phyloP scores from a whole-genome alignment of 352 stramenopile genomes.

The Albugo laibachii region DNA sequence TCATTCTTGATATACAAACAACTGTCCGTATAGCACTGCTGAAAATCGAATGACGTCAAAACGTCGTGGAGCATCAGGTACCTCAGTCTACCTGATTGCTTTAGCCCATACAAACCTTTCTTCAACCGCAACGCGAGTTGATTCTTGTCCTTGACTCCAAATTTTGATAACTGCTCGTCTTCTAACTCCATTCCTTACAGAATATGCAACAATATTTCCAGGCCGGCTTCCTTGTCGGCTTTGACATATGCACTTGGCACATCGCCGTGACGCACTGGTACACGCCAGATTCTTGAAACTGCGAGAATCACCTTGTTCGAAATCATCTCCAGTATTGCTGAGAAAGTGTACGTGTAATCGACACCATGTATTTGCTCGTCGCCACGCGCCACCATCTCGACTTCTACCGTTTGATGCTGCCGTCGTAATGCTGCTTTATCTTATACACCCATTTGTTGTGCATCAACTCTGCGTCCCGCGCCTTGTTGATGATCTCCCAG shows the following conservation, averaged over 20 bases:
- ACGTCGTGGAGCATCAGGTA: not conserved
- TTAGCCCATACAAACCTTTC: slow-evolving; percentile 13
- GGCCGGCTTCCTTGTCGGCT: not conserved
- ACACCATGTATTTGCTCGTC: not conserved
- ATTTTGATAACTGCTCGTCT: slow-evolving; percentile 4
- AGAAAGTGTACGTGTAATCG: not conserved
- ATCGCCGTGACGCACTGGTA: not conserved
- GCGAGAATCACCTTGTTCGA: not conserved
- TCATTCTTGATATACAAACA: slow-evolving; percentile 9
- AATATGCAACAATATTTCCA: not conserved
- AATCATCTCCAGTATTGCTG: slow-evolving; percentile 3
- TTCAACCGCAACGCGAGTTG: slow-evolving; percentile 3
- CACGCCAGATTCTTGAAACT: not conserved
- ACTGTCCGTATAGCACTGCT: slow-evolving; percentile 9
- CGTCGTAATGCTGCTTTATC: not conserved
- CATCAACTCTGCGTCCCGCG: not conserved
- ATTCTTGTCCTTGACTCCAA: not conserved
- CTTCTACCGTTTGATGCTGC: not conserved
- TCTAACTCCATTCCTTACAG: not conserved
- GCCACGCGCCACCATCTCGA: not conserved
- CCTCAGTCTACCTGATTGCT: slow-evolving; percentile 14
- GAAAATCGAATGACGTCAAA: slow-evolving; percentile 2
- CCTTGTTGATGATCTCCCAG: not conserved
- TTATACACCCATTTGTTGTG: not conserved
- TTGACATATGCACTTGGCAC: not conserved